Percentiles rank a stretch among this genome's conserved stretches.
These are phyloP conservation scores for Silene coronaria DNA, from an alignment of 179 eudicot genomes.

Conservation along the genomic window DNA sequence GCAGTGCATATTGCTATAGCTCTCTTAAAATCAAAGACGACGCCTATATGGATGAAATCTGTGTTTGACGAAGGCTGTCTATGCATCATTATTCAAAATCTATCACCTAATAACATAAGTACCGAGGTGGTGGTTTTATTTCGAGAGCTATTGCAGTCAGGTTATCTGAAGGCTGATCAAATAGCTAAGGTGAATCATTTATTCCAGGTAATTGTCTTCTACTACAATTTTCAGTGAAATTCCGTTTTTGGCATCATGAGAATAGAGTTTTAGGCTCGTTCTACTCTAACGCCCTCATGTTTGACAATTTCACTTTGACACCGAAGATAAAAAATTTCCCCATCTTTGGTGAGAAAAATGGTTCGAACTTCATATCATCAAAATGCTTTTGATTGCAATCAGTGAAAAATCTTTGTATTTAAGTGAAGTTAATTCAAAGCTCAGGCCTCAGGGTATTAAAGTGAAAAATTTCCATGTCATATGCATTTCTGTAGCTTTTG, in stretches of 20 bases:
- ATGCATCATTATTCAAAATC: slow-evolving; percentile 49
- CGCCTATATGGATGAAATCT: slow-evolving; percentile 64
- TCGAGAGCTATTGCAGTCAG: slow-evolving; percentile 50
- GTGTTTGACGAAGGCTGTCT: slow-evolving; percentile 66
- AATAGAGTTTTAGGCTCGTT: neutral
- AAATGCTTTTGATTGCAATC: neutral
- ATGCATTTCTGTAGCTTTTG: neutral
- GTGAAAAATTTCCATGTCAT: neutral
- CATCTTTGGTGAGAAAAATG: neutral
- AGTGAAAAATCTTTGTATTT: neutral
- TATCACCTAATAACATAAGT: slow-evolving; percentile 47
- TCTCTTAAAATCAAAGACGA: slow-evolving; percentile 42
- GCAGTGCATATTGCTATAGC: slow-evolving; percentile 58
- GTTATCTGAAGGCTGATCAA: slow-evolving; percentile 51
- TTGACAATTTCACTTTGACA: neutral
- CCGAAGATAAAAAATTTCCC: neutral
- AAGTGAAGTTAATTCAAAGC: neutral
- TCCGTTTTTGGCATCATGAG: neutral
- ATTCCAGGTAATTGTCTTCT: slow-evolving; percentile 56
- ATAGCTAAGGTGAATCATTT: slow-evolving; percentile 43
- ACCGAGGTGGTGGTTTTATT: slow-evolving; percentile 60
- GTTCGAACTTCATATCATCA: neutral
- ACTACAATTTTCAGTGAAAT: neutral
- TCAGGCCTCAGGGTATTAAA: neutral
- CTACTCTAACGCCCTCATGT: neutral